Conservation (phyloP, 768 basidiomycete species). For the Gautieria morchelliformis region DNA sequence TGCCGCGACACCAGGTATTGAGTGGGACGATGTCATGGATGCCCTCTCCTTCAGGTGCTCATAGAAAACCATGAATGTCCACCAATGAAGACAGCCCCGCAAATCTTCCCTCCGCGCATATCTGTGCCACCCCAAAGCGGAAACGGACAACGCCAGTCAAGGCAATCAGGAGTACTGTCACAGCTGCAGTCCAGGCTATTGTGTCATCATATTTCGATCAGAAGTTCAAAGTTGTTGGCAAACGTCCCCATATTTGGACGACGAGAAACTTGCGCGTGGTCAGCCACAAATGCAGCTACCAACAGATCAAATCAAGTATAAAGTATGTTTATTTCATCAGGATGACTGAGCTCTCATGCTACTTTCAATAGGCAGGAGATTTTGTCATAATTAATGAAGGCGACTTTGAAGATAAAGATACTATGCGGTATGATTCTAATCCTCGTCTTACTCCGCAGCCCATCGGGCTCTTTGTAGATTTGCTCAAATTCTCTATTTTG, state of each 20-base stretch:
- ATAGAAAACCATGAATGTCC: background rate
- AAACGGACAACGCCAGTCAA: background rate
- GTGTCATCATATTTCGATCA: background rate
- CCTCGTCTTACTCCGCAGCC: slow-evolving; percentile 12
- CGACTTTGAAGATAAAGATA: slow-evolving; percentile 17
- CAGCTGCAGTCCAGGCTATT: background rate
- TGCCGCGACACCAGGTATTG: background rate
- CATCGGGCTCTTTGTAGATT: slow-evolving; percentile 46
- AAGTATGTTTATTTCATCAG: background rate
- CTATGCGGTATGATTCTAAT: background rate
- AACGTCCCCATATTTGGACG: slow-evolving; percentile 20
- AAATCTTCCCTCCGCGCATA: background rate
- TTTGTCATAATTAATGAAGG: slow-evolving; percentile 43
- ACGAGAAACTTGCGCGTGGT: slow-evolving; percentile 25
- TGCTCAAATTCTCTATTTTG: slow-evolving; percentile 49
- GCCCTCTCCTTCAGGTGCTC: background rate
- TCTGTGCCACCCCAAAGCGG: background rate
- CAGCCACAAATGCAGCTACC: background rate
- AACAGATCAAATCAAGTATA: background rate
- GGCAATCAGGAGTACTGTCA: background rate
- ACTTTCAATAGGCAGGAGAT: slow-evolving; percentile 45
- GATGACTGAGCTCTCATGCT: background rate
- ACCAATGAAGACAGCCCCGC: background rate
- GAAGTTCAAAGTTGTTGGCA: background rate
- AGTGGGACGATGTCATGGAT: background rate